phyloP scores from a whole-genome alignment of 148 eudicot genomes.

The Nyssa sinensis region DNA sequence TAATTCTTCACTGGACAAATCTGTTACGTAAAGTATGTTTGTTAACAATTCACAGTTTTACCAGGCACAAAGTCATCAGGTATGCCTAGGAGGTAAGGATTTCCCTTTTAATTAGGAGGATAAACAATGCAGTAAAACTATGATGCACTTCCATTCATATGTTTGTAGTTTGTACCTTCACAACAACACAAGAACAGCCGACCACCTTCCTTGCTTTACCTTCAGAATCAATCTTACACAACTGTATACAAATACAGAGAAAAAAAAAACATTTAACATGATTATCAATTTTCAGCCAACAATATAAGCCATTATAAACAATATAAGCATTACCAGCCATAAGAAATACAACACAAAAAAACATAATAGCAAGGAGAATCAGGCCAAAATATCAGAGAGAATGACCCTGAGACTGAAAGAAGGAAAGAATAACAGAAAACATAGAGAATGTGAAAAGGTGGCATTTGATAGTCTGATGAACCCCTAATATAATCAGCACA shows the following conservation, averaged over 20 bases:
- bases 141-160: not conserved
- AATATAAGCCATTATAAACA: not conserved
- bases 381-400: too few species aligned
- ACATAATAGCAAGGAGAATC: too few species aligned
- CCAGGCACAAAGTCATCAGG: not conserved
- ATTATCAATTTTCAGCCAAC: not conserved
- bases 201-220: slow-evolving; percentile 48
- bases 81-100: too few species aligned
- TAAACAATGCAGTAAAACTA: not conserved
- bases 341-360: not conserved
- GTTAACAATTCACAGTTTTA: not conserved
- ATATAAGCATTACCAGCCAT: not conserved
- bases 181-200: slow-evolving; percentile 45
- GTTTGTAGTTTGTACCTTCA: slow-evolving; percentile 34
- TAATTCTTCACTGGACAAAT: not conserved
- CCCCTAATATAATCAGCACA: not conserved
- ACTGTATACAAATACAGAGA: slow-evolving; percentile 15
- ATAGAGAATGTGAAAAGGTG: not conserved
- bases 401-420: too few species aligned
- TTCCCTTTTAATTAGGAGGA: not conserved
- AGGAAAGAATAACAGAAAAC: not conserved
- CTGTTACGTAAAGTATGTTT: not conserved
- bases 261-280: not conserved
- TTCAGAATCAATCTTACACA: slow-evolving; percentile 42
- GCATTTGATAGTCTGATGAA: not conserved